These are phyloP conservation scores for Myrmaecium sp. DNA, from an alignment of 2,329 filamentous ascomycete genomes.

Conservation along the genomic window DNA sequence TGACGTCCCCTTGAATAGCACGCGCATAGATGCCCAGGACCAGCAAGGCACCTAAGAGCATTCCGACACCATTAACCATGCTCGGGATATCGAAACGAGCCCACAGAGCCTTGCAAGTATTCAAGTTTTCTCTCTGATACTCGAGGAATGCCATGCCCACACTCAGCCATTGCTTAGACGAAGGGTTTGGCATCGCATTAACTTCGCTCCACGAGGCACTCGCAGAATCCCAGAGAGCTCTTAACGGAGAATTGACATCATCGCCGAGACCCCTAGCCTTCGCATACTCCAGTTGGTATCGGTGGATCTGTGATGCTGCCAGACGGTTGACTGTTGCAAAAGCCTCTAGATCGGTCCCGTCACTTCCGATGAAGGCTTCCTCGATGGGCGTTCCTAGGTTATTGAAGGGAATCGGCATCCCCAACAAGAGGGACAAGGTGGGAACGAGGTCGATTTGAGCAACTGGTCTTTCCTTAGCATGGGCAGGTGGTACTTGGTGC, in stretches of 20 bases:
- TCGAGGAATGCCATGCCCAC: constrained; percentile 43
- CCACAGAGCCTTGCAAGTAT: constrained; percentile 72
- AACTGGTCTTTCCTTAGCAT: constrained; percentile 59
- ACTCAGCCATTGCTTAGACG: constrained; percentile 20
- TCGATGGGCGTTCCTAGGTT: constrained; percentile 87
- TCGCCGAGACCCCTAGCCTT: constrained; percentile 51
- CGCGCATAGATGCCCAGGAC: constrained; percentile 58
- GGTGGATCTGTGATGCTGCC: constrained; percentile 68
- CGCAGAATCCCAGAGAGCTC: constrained; percentile 43
- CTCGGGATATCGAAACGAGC: constrained; percentile 75
- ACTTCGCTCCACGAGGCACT: constrained; percentile 34
- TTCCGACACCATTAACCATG: constrained; percentile 64
- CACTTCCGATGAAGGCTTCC: constrained; percentile 66
- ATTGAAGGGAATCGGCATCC: constrained; percentile 89
- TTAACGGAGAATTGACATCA: constrained; percentile 36
- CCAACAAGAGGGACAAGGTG: constrained; percentile 72
- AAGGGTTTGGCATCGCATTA: constrained; percentile 23
- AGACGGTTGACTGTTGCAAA: constrained; percentile 62
- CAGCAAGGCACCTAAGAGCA: constrained; percentile 52
- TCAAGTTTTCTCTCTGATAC: constrained; percentile 66
- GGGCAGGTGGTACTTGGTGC: constrained; percentile 40
- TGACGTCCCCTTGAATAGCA: constrained; percentile 34
- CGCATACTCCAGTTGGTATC: constrained; percentile 76
- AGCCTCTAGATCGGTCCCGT: constrained; percentile 56
- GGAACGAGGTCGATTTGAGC: constrained; percentile 90